Conservation (phyloP, 2,329 filamentous ascomycete species). For the Cryphonectria radicalis region DNA sequence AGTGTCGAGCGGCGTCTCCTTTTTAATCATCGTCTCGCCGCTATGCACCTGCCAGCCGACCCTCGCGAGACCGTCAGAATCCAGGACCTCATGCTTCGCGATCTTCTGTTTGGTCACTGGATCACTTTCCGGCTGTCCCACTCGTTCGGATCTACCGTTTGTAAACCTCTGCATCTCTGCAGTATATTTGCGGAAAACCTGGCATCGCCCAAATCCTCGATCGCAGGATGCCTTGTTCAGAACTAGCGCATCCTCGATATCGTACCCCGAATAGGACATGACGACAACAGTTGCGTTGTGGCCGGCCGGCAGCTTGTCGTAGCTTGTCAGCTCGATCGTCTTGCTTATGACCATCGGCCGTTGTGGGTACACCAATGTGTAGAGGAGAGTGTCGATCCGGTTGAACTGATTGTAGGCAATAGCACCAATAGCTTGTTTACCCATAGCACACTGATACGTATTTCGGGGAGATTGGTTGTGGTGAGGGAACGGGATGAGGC, state of each 20-base stretch:
- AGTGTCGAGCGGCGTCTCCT: constrained; percentile 81
- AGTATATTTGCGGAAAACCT: constrained; percentile 95
- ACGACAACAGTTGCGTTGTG: constrained; percentile 98
- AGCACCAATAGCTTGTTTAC: constrained; percentile 98
- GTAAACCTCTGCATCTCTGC: constrained; percentile 87
- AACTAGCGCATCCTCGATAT: constrained; percentile 98
- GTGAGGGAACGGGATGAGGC: constrained; percentile 95
- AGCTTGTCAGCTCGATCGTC: constrained; percentile 94
- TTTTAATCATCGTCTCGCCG: constrained; percentile 89
- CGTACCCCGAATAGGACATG: constrained; percentile 99
- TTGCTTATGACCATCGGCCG: constrained; percentile 97
- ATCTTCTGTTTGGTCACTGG: constrained; percentile 65
- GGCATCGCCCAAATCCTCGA: constrained; percentile 92
- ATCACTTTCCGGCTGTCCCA: constrained; percentile 66
- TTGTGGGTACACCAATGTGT: constrained; percentile 96
- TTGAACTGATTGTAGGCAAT: constrained; percentile 99
- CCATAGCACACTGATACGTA: constrained; percentile 99
- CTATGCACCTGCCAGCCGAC: constrained; percentile 79
- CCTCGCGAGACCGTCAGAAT: constrained; percentile 84
- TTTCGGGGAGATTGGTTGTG: constrained; percentile 99
- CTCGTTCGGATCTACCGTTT: constrained; percentile 73
- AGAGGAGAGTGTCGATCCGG: constrained; percentile 92
- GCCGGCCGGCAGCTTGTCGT: constrained; percentile 94
- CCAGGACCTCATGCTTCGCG: constrained; percentile 73
- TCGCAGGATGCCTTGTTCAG: constrained; percentile 96